phyloP scores from a whole-genome alignment of 352 stramenopile species.

The Phytopythium vexans region DNA sequence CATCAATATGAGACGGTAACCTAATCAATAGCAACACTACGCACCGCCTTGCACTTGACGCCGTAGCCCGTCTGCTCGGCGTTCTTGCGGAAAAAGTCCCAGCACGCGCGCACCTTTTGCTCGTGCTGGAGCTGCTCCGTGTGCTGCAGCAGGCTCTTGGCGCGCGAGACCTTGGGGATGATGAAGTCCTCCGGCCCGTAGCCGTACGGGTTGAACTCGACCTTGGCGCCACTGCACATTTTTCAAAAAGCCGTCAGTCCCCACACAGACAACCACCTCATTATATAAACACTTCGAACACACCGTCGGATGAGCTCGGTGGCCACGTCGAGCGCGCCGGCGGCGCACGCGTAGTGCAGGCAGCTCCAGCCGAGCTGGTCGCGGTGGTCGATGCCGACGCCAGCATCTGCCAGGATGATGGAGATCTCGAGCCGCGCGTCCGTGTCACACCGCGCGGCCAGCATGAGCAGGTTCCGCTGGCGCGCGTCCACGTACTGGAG shows the following conservation, averaged over 20 bases:
- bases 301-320: conserved; percentile 70
- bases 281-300: not conserved
- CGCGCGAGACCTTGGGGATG: conserved; percentile 73
- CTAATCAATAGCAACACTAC: not conserved
- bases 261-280: not conserved
- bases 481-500: conserved; percentile 75
- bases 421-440: conserved; percentile 73
- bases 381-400: conserved; percentile 83
- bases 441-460: conserved; percentile 79
- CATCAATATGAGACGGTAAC: not conserved
- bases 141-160: conserved; percentile 84
- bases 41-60: conserved; percentile 77
- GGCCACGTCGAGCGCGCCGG: conserved; percentile 66
- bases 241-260: no score
- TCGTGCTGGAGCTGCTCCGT: conserved; percentile 85
- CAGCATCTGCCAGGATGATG: conserved; percentile 83
- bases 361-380: conserved; percentile 85
- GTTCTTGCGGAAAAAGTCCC: conserved; percentile 76
- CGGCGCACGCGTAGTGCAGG: conserved; percentile 82
- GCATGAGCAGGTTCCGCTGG: conserved; percentile 82
- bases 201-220: conserved; percentile 84
- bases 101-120: conserved; percentile 69
- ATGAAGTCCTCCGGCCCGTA: conserved; percentile 85
- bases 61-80: conserved; percentile 60
- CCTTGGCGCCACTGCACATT: conserved; percentile 35